A percentile compares a stretch with the other conserved stretches of the same genome.
Conservation (phyloP, 371 early-diverging fungal species). For the Syncephalis plumigaleata region DNA sequence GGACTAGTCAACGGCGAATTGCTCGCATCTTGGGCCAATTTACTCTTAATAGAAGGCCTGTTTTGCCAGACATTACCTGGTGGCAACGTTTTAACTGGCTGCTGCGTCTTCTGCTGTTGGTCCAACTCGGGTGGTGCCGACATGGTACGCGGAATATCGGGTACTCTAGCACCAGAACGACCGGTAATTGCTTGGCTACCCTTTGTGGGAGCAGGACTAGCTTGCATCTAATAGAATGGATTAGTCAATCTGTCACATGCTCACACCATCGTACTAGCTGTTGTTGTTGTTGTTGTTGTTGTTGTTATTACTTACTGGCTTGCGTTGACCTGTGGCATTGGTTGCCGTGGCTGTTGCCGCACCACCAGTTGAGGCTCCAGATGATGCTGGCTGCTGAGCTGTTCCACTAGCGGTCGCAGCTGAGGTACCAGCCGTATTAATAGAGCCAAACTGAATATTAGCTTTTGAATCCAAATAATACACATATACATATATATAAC, state of each 20-base stretch:
- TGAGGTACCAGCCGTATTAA: neutral
- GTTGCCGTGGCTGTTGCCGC: neutral
- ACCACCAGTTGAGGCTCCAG: neutral
- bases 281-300: too few relatives aligned
- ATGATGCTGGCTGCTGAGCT: neutral
- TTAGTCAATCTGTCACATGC: too few relatives aligned
- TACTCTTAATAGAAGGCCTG: neutral
- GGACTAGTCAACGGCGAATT: neutral
- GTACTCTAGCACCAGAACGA: too few relatives aligned
- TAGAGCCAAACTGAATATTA: constrained; percentile 4
- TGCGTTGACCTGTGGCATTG: neutral
- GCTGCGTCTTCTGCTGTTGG: neutral
- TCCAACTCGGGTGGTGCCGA: constrained; percentile 4
- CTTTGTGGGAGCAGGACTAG: too few relatives aligned
- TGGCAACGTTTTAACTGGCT: too few relatives aligned
- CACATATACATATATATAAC: too few relatives aligned
- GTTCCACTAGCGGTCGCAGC: neutral
- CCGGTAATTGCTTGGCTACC: too few relatives aligned
- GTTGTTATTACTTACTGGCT: neutral
- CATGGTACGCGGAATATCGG: constrained; percentile 4
- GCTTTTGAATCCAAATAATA: too few relatives aligned
- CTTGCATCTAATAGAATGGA: too few relatives aligned
- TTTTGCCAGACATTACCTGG: too few relatives aligned
- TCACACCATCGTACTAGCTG: too few relatives aligned
- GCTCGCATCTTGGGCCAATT: neutral